Percentiles rank a stretch among this genome's conserved stretches.
phyloP scores from a whole-genome alignment of 2,329 filamentous ascomycete genomes.

The Monosporascus cannonballus region DNA sequence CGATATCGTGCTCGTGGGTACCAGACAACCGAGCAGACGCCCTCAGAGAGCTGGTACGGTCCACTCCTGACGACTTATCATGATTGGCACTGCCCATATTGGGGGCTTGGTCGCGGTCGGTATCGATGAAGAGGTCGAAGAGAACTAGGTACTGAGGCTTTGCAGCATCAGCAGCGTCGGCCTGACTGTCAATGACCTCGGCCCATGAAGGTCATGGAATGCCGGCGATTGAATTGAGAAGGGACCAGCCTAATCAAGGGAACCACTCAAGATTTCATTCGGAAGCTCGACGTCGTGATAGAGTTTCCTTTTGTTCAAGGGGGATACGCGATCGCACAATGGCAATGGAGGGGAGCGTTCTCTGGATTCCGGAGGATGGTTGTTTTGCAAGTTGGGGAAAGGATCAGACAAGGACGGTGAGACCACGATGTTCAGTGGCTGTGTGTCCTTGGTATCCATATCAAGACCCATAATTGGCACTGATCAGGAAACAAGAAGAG shows the following conservation, averaged over 20 bases:
- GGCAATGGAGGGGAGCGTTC: too few relatives aligned
- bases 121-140: slow-evolving; percentile 8
- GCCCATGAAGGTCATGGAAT: slow-evolving; percentile 21
- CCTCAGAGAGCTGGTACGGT: slow-evolving; percentile 37
- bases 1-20: slow-evolving; percentile 21
- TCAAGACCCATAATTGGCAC: background rate
- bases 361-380: too few relatives aligned
- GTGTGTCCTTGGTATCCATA: background rate
- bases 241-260: too few relatives aligned
- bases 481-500: slow-evolving; percentile 11
- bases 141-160: slow-evolving; percentile 15
- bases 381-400: background rate
- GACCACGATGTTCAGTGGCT: background rate
- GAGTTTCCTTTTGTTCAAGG: too few relatives aligned
- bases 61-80: slow-evolving; percentile 32
- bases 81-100: slow-evolving; percentile 35
- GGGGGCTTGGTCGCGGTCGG: slow-evolving; percentile 6
- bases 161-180: slow-evolving; percentile 20
- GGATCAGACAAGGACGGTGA: slow-evolving; percentile 1
- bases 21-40: slow-evolving; percentile 33
- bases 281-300: too few relatives aligned
- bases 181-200: slow-evolving; percentile 16
- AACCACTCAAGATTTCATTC: too few relatives aligned
- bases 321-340: too few relatives aligned
- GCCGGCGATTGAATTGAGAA: background rate